Percentiles rank a stretch among this genome's conserved stretches.
These are phyloP conservation scores for Fistulifera pelliculosa DNA, from an alignment of 108 stramenopile genomes.

Conservation along the genomic window DNA sequence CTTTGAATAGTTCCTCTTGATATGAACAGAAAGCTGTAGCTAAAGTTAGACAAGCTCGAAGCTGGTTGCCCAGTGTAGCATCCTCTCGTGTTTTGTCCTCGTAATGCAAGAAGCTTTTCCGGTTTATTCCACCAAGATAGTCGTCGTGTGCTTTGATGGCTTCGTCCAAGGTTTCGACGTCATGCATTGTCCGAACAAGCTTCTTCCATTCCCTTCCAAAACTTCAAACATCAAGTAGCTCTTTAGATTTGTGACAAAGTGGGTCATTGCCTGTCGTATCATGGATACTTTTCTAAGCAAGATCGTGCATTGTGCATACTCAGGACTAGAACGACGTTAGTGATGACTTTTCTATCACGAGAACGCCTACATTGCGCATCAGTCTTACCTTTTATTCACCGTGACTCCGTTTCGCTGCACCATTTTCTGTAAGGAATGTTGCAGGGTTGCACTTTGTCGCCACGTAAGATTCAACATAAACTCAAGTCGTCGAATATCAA, in stretches of 20 bases:
- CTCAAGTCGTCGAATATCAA: constrained; percentile 88
- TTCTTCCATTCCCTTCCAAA: constrained; percentile 88
- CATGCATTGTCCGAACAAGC: constrained; percentile 54
- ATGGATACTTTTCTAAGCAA: constrained; percentile 86
- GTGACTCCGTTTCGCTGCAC: constrained; percentile 42
- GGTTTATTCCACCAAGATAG: constrained; percentile 78
- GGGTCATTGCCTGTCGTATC: constrained; percentile 89
- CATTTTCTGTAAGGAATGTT: constrained; percentile 64
- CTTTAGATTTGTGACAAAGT: constrained; percentile 92
- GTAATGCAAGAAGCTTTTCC: constrained; percentile 59
- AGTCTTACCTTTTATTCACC: constrained; percentile 3
- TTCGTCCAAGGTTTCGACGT: constrained; percentile 78
- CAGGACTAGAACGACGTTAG: constrained; percentile 13
- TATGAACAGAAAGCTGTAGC: constrained; percentile 69
- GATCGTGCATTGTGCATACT: constrained; percentile 40
- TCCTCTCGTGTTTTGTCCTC: constrained; percentile 12
- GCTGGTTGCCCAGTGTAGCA: constrained; percentile 31
- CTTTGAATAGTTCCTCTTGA: constrained; percentile 67
- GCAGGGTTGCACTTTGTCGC: constrained; percentile 83
- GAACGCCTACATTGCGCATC: too few species aligned
- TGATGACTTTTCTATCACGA: too few species aligned
- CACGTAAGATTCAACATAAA: constrained; percentile 89
- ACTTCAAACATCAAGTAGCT: constrained; percentile 98
- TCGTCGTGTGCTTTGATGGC: constrained; percentile 84
- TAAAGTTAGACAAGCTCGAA: constrained; percentile 47